A percentile compares a stretch with the other conserved stretches of the same genome.
Evolutionary conservation across 2,329 filamentous ascomycete species (phyloP).

Genomic region (Microsporum canis): DNA sequence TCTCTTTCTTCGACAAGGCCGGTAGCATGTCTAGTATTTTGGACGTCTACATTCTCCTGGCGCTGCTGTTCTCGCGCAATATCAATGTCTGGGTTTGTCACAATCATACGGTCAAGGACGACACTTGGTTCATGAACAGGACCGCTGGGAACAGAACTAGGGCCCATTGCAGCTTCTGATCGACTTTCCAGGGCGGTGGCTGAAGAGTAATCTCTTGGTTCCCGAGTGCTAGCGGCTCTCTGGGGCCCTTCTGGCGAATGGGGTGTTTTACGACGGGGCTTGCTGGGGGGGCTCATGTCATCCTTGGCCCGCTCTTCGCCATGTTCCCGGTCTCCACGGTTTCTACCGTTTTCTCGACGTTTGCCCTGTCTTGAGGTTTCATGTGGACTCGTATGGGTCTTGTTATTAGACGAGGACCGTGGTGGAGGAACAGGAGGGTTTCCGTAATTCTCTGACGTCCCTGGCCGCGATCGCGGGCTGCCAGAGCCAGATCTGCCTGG

Average conservation of each 20-base stretch:
- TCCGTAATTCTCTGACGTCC: constrained; percentile 42
- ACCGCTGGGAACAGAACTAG: constrained; percentile 46
- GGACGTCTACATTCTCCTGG: constrained; percentile 24
- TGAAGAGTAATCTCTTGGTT: constrained; percentile 28
- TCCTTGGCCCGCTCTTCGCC: constrained; percentile 34
- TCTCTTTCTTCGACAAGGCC: constrained; percentile 41
- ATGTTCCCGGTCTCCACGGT: constrained; percentile 24
- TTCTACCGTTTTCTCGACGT: constrained; percentile 29
- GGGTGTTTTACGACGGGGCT: constrained; percentile 38
- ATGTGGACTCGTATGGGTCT: constrained; percentile 31
- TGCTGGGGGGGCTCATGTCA: constrained; percentile 24
- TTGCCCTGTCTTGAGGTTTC: constrained; percentile 32
- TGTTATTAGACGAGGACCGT: constrained; percentile 66
- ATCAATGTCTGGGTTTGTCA: constrained; percentile 65
- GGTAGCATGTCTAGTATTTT: constrained; percentile 41
- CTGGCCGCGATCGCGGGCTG: constrained; percentile 18
- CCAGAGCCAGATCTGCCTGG: background rate
- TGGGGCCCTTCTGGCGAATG: constrained; percentile 39
- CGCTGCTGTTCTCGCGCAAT: constrained; percentile 60
- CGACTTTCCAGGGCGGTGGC: constrained; percentile 23
- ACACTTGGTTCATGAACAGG: constrained; percentile 67
- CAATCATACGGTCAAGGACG: constrained; percentile 63
- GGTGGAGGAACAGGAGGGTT: constrained; percentile 62
- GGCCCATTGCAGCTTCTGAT: constrained; percentile 38
- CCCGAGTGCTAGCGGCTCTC: constrained; percentile 31